A percentile compares a stretch with the other conserved stretches of the same genome.
These are phyloP conservation scores for Parmelia sp. DNA, from an alignment of 495 filamentous ascomycete species.

Conservation along the genomic window DNA sequence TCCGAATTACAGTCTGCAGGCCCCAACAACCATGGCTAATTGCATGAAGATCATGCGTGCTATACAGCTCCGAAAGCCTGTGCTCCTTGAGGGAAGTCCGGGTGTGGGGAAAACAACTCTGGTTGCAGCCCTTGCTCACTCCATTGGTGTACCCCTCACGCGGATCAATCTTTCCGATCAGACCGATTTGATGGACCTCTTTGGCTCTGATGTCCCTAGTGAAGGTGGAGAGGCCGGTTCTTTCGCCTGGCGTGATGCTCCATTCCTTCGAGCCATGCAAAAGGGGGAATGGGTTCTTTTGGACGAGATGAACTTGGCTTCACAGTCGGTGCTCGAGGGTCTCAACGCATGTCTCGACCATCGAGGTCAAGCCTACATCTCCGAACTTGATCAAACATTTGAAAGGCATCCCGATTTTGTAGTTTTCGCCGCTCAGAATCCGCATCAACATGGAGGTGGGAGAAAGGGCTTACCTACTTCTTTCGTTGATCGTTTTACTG, in stretches of 20 bases:
- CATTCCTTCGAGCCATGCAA: slow-evolving; percentile 94
- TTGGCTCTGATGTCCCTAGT: slow-evolving; percentile 92
- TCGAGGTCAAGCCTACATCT: slow-evolving; percentile 89
- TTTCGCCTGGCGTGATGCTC: slow-evolving; percentile 92
- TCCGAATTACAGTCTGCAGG: slow-evolving; percentile 67
- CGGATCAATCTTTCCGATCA: slow-evolving; percentile 97
- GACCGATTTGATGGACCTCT: slow-evolving; percentile 94
- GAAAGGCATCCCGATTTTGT: slow-evolving; percentile 80
- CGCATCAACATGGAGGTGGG: slow-evolving; percentile 92
- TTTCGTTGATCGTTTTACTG: slow-evolving; percentile 96
- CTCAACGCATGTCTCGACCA: slow-evolving; percentile 97
- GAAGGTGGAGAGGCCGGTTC: slow-evolving; percentile 81
- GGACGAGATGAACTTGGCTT: slow-evolving; percentile 98
- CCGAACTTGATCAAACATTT: slow-evolving; percentile 91
- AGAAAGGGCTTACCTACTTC: slow-evolving; percentile 92
- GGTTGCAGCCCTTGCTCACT: slow-evolving; percentile 71
- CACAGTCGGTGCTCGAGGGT: slow-evolving; percentile 93
- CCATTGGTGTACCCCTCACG: slow-evolving; percentile 71
- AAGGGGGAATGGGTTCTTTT: slow-evolving; percentile 90
- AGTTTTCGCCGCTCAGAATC: slow-evolving; percentile 95
- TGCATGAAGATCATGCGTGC: slow-evolving; percentile 85
- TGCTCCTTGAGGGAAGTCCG: slow-evolving; percentile 89
- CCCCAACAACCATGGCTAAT: slow-evolving; percentile 84
- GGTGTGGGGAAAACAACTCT: slow-evolving; percentile 97
- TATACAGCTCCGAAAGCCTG: slow-evolving; percentile 82